Evolutionary conservation across 345 rosid species (phyloP).

Genomic region (Punica granatum): DNA sequence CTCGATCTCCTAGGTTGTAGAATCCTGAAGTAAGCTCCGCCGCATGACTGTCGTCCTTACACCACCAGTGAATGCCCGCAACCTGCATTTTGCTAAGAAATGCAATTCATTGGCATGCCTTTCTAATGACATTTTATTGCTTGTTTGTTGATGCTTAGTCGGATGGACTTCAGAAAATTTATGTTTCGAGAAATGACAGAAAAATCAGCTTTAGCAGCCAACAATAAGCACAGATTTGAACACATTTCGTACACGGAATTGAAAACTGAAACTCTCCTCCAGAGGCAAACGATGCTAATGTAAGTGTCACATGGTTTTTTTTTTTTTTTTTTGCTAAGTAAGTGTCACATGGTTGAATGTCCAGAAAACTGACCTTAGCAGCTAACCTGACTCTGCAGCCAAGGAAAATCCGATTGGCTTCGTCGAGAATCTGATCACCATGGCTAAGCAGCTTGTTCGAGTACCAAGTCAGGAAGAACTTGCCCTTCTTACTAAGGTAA

Average conservation of each 20-base stretch:
- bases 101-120: background rate
- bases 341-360: background rate
- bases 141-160: too few species aligned
- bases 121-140: background rate
- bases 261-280: too few species aligned
- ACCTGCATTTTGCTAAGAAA: slow-evolving; percentile 32
- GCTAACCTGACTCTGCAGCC: slow-evolving; percentile 80
- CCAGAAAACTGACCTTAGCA: slow-evolving; percentile 42
- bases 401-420: slow-evolving; percentile 60
- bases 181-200: too few species aligned
- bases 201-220: too few species aligned
- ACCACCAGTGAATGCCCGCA: slow-evolving; percentile 95
- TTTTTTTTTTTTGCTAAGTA: too few species aligned
- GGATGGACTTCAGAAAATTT: too few species aligned
- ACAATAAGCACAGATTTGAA: too few species aligned
- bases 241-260: too few species aligned
- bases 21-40: slow-evolving; percentile 87
- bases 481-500: slow-evolving; percentile 50
- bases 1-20: slow-evolving; percentile 59
- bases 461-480: slow-evolving; percentile 61
- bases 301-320: too few species aligned
- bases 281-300: background rate
- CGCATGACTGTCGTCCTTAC: slow-evolving; percentile 57
- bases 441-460: slow-evolving; percentile 59
- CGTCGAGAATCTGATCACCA: slow-evolving; percentile 72